phyloP scores from a whole-genome alignment of 1,284 basidiomycete species.

The Agaricales sp. region DNA sequence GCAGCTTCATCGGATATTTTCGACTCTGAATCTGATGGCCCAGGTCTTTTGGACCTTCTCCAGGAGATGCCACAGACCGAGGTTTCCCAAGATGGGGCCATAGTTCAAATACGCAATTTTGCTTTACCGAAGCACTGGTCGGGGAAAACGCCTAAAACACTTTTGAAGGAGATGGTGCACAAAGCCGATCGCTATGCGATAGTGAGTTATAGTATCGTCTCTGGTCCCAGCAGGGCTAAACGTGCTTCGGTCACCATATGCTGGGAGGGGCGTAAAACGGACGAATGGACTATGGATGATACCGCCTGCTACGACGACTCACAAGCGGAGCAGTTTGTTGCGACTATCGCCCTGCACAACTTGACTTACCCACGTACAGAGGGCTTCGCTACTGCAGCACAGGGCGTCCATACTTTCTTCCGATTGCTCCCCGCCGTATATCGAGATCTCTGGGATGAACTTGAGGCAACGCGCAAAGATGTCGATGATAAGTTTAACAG shows the following conservation, averaged over 20 bases:
- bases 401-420: slow-evolving; percentile 47
- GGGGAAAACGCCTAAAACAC: slow-evolving; percentile 60
- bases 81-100: slow-evolving; percentile 41
- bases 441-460: slow-evolving; percentile 89
- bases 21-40: slow-evolving; percentile 42
- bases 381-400: slow-evolving; percentile 45
- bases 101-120: slow-evolving; percentile 66
- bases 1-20: slow-evolving; percentile 31
- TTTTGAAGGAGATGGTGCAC: slow-evolving; percentile 55
- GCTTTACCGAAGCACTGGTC: slow-evolving; percentile 74
- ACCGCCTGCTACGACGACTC: slow-evolving; percentile 69
- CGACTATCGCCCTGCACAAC: slow-evolving; percentile 77
- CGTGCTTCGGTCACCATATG: slow-evolving; percentile 62
- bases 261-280: slow-evolving; percentile 56
- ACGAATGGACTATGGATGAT: slow-evolving; percentile 79
- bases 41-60: slow-evolving; percentile 69
- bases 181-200: slow-evolving; percentile 70
- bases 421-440: slow-evolving; percentile 73
- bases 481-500: slow-evolving; percentile 62
- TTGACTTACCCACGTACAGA: slow-evolving; percentile 53
- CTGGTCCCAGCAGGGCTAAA: slow-evolving; percentile 59
- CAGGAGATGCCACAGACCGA: slow-evolving; percentile 54
- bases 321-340: slow-evolving; percentile 89
- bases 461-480: slow-evolving; percentile 58
- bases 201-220: slow-evolving; percentile 56